These are phyloP conservation scores for Podosphaera fusca DNA, from an alignment of 2,329 filamentous ascomycete species.

Conservation along the genomic window DNA sequence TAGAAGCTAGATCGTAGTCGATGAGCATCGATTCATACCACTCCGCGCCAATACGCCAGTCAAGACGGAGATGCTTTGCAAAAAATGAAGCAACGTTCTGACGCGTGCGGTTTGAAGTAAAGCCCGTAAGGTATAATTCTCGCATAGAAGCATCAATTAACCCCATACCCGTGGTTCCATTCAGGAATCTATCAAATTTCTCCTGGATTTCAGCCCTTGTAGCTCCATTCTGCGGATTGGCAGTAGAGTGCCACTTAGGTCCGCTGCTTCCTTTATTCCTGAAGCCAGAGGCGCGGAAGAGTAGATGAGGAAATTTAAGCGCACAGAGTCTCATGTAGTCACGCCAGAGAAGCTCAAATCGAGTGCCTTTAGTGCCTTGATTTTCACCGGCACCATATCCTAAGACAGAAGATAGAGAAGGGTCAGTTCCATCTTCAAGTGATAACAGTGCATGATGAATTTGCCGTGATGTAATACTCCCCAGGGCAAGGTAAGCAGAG, in stretches of 20 bases:
- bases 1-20: slow-evolving; percentile 55
- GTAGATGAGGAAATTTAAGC: slow-evolving; percentile 39
- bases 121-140: slow-evolving; percentile 52
- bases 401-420: slow-evolving; percentile 5
- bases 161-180: slow-evolving; percentile 50
- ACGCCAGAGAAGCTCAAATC: slow-evolving; percentile 54
- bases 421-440: slow-evolving; percentile 39
- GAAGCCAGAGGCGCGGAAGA: slow-evolving; percentile 46
- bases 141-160: slow-evolving; percentile 58
- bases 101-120: slow-evolving; percentile 52
- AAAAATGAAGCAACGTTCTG: slow-evolving; percentile 60
- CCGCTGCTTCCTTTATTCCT: slow-evolving; percentile 19
- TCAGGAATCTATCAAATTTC: slow-evolving; percentile 33
- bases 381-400: slow-evolving; percentile 49
- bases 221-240: slow-evolving; percentile 7
- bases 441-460: slow-evolving; percentile 42
- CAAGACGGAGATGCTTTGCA: slow-evolving; percentile 47
- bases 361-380: slow-evolving; percentile 42
- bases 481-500: slow-evolving; percentile 48
- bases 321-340: slow-evolving; percentile 64
- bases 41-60: slow-evolving; percentile 62
- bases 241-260: slow-evolving; percentile 13
- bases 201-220: slow-evolving; percentile 21
- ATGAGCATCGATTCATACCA: slow-evolving; percentile 58
- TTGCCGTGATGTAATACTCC: slow-evolving; percentile 49